Evolutionary conservation across 2,329 filamentous ascomycete genomes (phyloP).

Genomic region (Trichophyton rubrum): DNA sequence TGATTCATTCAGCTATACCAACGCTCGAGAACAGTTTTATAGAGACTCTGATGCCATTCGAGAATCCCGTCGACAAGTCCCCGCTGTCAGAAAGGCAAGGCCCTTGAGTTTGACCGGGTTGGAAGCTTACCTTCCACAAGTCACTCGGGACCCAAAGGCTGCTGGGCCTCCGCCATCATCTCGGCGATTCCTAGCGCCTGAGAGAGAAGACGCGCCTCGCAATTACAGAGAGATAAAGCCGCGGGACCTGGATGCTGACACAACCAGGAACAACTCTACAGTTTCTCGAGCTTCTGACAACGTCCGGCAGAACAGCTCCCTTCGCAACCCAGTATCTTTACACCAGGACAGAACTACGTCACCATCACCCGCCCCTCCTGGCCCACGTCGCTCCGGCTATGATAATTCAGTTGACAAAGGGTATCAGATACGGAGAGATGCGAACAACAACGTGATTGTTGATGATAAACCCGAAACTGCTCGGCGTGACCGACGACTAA

Average conservation of each 20-base stretch:
- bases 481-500: slow-evolving; percentile 1
- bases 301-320: slow-evolving; percentile 26
- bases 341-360: slow-evolving; percentile 35
- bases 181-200: neutral
- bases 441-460: slow-evolving; percentile 3
- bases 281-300: slow-evolving; percentile 27
- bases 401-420: slow-evolving; percentile 31
- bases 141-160: slow-evolving; percentile 7
- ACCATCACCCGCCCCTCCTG: slow-evolving; percentile 21
- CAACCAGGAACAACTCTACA: neutral
- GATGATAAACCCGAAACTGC: slow-evolving; percentile 5
- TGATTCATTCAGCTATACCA: slow-evolving; percentile 37
- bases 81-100: slow-evolving; percentile 18
- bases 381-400: slow-evolving; percentile 32
- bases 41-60: slow-evolving; percentile 30
- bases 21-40: slow-evolving; percentile 35
- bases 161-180: neutral
- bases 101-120: slow-evolving; percentile 30
- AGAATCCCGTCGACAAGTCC: slow-evolving; percentile 14
- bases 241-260: neutral
- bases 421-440: slow-evolving; percentile 8
- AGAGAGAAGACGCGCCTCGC: neutral
- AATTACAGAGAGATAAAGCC: neutral
- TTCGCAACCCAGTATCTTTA: slow-evolving; percentile 33
- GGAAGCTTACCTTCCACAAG: slow-evolving; percentile 22